phyloP scores from a whole-genome alignment of 2,329 filamentous ascomycete genomes.

The Trichoderma sp. region DNA sequence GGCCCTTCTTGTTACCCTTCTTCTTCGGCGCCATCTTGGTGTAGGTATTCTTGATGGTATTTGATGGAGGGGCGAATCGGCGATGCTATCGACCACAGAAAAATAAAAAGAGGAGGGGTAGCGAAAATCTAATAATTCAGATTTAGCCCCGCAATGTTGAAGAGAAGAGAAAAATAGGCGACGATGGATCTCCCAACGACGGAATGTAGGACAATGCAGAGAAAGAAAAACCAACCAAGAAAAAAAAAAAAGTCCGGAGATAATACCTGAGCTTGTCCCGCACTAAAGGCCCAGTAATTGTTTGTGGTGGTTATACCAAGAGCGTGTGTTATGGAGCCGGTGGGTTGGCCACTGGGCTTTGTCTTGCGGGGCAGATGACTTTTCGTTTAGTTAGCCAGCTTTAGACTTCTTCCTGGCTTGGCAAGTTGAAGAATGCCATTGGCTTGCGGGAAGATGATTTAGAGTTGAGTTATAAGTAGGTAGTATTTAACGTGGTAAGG shows the following conservation, averaged over 20 bases:
- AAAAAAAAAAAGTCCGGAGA: slow-evolving; percentile 20
- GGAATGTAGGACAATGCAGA: slow-evolving; percentile 10
- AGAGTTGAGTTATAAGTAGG: too few species aligned
- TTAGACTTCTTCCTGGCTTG: background rate
- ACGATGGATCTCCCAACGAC: slow-evolving; percentile 7
- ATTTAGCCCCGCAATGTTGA: slow-evolving; percentile 14
- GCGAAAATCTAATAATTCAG: slow-evolving; percentile 2
- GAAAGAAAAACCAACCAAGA: background rate
- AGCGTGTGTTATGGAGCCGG: background rate
- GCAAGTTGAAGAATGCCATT: background rate
- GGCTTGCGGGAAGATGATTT: too few species aligned
- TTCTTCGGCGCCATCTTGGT: slow-evolving; percentile 87
- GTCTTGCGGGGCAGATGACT: slow-evolving; percentile 16
- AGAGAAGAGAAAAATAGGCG: background rate
- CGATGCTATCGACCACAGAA: background rate
- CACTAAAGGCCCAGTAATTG: slow-evolving; percentile 19
- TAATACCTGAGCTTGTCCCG: slow-evolving; percentile 21
- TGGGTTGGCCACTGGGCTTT: slow-evolving; percentile 1
- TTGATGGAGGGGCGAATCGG: background rate
- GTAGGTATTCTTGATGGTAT: background rate
- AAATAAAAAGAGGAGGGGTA: background rate
- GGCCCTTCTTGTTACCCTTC: slow-evolving; percentile 80
- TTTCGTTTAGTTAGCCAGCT: background rate
- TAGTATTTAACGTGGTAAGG: too few species aligned
- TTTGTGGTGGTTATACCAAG: slow-evolving; percentile 16